phyloP scores from a whole-genome alignment of 169 alveolate genomes.

The Theileria orientalis region DNA sequence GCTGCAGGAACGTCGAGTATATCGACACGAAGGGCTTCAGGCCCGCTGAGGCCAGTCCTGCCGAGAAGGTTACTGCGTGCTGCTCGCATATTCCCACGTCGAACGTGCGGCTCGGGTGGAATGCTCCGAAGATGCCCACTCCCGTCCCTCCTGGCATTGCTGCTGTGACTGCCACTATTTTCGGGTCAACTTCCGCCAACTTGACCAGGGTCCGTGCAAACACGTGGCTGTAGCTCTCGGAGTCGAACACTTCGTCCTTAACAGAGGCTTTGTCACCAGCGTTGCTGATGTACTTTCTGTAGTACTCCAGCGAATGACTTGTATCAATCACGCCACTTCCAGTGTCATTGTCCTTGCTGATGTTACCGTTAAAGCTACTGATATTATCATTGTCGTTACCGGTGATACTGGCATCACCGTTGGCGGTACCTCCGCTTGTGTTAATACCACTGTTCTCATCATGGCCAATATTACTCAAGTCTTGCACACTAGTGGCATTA shows the following conservation, averaged over 20 bases:
- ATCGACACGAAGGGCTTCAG: slow-evolving; percentile 76
- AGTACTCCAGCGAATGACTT: too few relatives aligned
- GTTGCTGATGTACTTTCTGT: too few relatives aligned
- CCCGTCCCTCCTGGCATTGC: slow-evolving; percentile 88
- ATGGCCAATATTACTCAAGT: too few relatives aligned
- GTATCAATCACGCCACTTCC: too few relatives aligned
- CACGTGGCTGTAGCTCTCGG: slow-evolving; percentile 67
- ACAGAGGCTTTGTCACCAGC: too few relatives aligned
- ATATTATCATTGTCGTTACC: too few relatives aligned
- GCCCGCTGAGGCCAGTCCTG: slow-evolving; percentile 82
- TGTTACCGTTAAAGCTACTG: too few relatives aligned
- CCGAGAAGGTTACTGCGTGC: slow-evolving; percentile 85
- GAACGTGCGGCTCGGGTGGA: slow-evolving; percentile 73
- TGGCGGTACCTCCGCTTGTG: too few relatives aligned
- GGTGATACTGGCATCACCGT: too few relatives aligned
- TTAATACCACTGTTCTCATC: too few relatives aligned
- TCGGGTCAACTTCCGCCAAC: slow-evolving; percentile 66
- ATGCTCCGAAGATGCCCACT: slow-evolving; percentile 66
- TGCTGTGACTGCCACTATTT: slow-evolving; percentile 77
- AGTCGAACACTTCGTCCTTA: too few relatives aligned
- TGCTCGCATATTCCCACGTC: slow-evolving; percentile 91
- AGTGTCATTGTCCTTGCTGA: too few relatives aligned
- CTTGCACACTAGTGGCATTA: neutral
- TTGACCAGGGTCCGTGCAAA: slow-evolving; percentile 67
- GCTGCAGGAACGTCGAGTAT: slow-evolving; percentile 84